These are phyloP conservation scores for Lophiostoma macrostomum DNA, from an alignment of 495 filamentous ascomycete genomes.

Conservation along the genomic window DNA sequence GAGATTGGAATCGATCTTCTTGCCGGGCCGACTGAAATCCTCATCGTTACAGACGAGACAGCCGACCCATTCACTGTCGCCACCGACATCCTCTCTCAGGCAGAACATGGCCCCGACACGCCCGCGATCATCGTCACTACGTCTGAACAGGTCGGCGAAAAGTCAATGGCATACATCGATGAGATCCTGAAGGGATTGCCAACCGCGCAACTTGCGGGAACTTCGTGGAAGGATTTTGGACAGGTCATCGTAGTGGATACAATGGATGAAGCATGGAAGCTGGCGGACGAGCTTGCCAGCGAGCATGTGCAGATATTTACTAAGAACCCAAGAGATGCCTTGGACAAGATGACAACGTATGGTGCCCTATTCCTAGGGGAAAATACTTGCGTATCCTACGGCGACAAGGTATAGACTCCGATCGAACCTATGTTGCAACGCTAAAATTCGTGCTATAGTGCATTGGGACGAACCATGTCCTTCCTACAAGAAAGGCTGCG, in stretches of 20 bases:
- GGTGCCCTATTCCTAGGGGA: slow-evolving; percentile 53
- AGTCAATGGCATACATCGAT: slow-evolving; percentile 44
- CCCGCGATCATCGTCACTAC: slow-evolving; percentile 86
- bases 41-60: slow-evolving; percentile 83
- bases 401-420: too few species aligned
- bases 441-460: too few species aligned
- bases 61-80: slow-evolving; percentile 93
- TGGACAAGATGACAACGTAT: slow-evolving; percentile 53
- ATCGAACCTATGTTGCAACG: too few species aligned
- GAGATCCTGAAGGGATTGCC: slow-evolving; percentile 44
- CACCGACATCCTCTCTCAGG: slow-evolving; percentile 87
- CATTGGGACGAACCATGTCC: too few species aligned
- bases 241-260: slow-evolving; percentile 48
- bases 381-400: too few species aligned
- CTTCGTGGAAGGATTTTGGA: slow-evolving; percentile 49
- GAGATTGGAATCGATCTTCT: slow-evolving; percentile 87
- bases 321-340: slow-evolving; percentile 45
- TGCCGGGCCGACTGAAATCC: slow-evolving; percentile 89
- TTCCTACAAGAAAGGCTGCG: too few species aligned
- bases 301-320: slow-evolving; percentile 58
- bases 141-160: slow-evolving; percentile 42
- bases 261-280: slow-evolving; percentile 48
- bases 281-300: slow-evolving; percentile 51
- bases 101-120: slow-evolving; percentile 90
- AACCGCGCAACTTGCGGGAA: slow-evolving; percentile 46